These are phyloP conservation scores for Leccinellum rugosiceps DNA, from an alignment of 768 basidiomycete species.

Conservation along the genomic window DNA sequence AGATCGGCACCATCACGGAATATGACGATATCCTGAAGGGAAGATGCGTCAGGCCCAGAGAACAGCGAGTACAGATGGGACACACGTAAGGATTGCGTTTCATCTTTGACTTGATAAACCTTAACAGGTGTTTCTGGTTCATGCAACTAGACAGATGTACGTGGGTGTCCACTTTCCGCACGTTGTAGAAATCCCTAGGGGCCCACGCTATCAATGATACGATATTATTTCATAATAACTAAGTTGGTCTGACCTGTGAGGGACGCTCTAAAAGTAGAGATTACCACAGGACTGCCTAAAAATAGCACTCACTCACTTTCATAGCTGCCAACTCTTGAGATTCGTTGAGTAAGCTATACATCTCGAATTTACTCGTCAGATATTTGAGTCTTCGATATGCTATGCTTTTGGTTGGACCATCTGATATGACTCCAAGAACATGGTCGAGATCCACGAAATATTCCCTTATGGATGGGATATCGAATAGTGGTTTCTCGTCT, in stretches of 20 bases:
- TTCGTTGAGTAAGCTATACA: conserved; percentile 91
- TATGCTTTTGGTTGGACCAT: conserved; percentile 95
- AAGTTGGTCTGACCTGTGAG: conserved; percentile 25
- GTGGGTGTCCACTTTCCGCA: conserved; percentile 98
- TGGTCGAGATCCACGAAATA: conserved; percentile 97
- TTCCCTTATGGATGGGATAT: conserved; percentile 83
- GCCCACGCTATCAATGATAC: conserved; percentile 1
- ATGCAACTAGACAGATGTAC: conserved; percentile 98
- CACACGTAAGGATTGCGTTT: conserved; percentile 76
- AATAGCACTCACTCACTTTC: conserved; percentile 60
- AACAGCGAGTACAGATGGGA: conserved; percentile 1
- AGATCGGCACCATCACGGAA: conserved; percentile 89
- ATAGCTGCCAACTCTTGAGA: conserved; percentile 92
- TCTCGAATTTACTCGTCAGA: conserved; percentile 88
- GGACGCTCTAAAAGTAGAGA: conserved; percentile 22
- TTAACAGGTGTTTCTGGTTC: conserved; percentile 98
- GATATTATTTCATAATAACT: neutral
- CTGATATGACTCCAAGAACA: conserved; percentile 84
- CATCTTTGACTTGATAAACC: conserved; percentile 99
- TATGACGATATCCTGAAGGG: conserved; percentile 83
- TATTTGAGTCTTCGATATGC: conserved; percentile 91
- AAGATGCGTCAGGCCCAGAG: neutral
- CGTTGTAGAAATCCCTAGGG: conserved; percentile 94
- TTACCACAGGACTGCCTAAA: conserved; percentile 3
- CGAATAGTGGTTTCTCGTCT: conserved; percentile 59